Base-by-base conservation (phyloP, 1,284 basidiomycete genomes). In the Trichosporon sp. region DNA sequence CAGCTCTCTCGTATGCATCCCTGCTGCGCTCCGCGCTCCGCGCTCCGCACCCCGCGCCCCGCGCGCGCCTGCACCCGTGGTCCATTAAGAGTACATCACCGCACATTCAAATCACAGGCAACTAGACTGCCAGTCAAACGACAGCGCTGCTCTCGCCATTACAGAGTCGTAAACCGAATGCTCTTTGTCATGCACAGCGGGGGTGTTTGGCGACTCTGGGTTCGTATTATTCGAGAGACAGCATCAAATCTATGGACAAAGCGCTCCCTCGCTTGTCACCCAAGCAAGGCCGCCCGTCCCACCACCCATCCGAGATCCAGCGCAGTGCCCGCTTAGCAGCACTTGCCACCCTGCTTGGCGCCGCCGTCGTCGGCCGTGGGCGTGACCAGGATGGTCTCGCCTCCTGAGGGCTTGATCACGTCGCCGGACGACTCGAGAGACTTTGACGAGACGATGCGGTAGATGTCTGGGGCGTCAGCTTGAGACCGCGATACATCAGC, bases 361-460 rank as follows among this genome's bases (percentile, higher is more conserved):
- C 82, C 83, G 31, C 82, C 83, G 70, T 84, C 83, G 73, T 83
- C 80, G 58, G 78, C 78, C 27, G 82, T 81, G 25, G 88, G 89
- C 56, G 88, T 88, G 72, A 95, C 91, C 32, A 88, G 89, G 83
- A 95, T 91, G 65, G 90, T 89, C 78, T 90, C 89, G 67, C 89
- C 89, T 38, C 87, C 86, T 3, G 87, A 85, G 21, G 90, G 90
- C 81, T 87, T 88, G 84, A 91, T 90, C 66, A 87, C 82, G 75
- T 90, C 89, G 66, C 86, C 86, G 63, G 91, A 90, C 71, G 91
- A 90, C 79, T 96, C 95, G 72, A 97, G 89, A 42, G 92, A 86
- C 82, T 91, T 92, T 87, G 89, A 91, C 63, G 94, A 96, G 62
- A 94, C 93, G 80, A 97, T 93, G 79, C 91, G 92, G 87, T 96